These are phyloP conservation scores for Rhizodiscina lignyota DNA, from an alignment of 495 filamentous ascomycete genomes.

Conservation along the genomic window DNA sequence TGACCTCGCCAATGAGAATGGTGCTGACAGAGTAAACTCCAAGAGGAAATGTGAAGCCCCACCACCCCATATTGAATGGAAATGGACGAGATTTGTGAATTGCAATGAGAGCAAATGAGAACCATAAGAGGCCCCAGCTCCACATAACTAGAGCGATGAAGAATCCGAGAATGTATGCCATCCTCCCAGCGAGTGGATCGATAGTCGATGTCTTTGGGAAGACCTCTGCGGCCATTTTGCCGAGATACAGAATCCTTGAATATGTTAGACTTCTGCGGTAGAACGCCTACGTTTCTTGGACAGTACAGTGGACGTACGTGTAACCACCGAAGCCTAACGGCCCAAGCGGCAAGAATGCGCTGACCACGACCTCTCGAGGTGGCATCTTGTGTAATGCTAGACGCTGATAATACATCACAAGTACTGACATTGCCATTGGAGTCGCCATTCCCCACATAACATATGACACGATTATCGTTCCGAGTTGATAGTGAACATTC, in stretches of 20 bases:
- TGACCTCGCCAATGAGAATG: conserved; percentile 17
- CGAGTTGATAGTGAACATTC: conserved; percentile 33
- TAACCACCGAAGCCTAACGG: conserved; percentile 43
- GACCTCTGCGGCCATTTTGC: conserved; percentile 28
- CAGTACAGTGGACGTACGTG: too few relatives aligned
- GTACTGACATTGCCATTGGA: conserved; percentile 34
- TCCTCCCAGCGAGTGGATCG: conserved; percentile 22
- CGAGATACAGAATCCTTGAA: conserved; percentile 28
- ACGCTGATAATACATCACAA: conserved; percentile 45
- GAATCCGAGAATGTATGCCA: conserved; percentile 36
- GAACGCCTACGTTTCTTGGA: too few relatives aligned
- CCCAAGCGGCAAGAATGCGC: conserved; percentile 43
- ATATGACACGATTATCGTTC: conserved; percentile 38
- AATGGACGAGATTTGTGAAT: conserved; percentile 20
- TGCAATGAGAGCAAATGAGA: conserved; percentile 36
- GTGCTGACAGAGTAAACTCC: conserved; percentile 20
- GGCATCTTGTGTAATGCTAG: conserved; percentile 40
- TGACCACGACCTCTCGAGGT: conserved; percentile 40
- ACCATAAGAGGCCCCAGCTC: conserved; percentile 45
- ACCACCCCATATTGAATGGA: conserved; percentile 25
- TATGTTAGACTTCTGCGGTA: too few relatives aligned
- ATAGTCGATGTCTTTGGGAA: conserved; percentile 35
- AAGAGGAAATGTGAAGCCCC: conserved; percentile 23
- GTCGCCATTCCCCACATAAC: conserved; percentile 45
- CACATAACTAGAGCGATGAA: conserved; percentile 37